Base-by-base conservation (phyloP, 1,284 basidiomycete genomes). In the Leccinum angustisporum region DNA sequence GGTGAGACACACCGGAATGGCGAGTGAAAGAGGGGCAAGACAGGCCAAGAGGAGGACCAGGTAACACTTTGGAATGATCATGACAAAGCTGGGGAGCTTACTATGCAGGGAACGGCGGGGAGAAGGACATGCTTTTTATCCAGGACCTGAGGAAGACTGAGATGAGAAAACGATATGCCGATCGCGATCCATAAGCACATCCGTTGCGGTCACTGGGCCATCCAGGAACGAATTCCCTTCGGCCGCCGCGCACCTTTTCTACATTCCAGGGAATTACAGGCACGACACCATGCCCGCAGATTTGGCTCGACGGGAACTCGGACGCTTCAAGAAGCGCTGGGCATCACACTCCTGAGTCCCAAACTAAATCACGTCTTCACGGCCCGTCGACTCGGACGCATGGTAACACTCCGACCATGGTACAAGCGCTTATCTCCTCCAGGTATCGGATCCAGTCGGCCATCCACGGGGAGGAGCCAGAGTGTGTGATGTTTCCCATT, bases 141-240 rank as follows among this genome's bases (percentile, higher is more conserved):
- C 59, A 10, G 40, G 56, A 48, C 61, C 51, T 56, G 52, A 54
- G 25, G 48, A 16, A 48, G 18, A 55, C 58, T 59, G 63, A 61
- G 61, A 73, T 71, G 71, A 70, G 70, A 61, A 72, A 65, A 64
- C 16, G 50, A 60, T 57, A 53, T 63, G 60, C 61, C 56, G 65
- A 63, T 71, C 61, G 55, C 59, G 65, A 61, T 61, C 62, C 64
- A 69, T 62, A 59, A 52, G 59, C 56, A 43, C 38, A 60, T 51
- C 57, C n/a, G 55, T 65, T 52, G 63, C 56, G 68, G 71, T 62
- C 62, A 67, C 57, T 61, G 61, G 61, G 51, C 57, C 30, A 54
- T 58, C 54, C 67, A 70, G 72, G 72, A 67, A 72, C 70, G 56
- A 58, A 48, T 18, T n/a, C 31, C 52, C 64, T 70, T 67, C 65